Percentiles rank a stretch among this genome's conserved stretches.
Evolutionary conservation across 495 filamentous ascomycete genomes (phyloP).

Genomic region (Trichocladium uniseriatum): DNA sequence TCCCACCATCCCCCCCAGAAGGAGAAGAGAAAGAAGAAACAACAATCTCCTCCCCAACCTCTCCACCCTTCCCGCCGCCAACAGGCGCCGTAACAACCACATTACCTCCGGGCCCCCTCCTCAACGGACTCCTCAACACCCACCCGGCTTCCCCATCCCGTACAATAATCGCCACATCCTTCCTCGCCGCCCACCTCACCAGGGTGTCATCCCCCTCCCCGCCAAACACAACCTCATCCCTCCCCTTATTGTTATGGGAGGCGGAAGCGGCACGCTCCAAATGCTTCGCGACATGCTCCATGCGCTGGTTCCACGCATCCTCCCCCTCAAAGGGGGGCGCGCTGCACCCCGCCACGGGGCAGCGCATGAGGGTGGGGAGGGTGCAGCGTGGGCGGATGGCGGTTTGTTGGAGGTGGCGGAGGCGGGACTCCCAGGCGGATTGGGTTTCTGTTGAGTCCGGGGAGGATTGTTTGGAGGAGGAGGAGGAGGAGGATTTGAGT

Average conservation of each 20-base stretch:
- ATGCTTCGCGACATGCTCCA: constrained; percentile 88
- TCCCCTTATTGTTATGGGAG: neutral
- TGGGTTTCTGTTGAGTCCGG: neutral
- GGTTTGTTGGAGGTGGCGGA: constrained; percentile 44
- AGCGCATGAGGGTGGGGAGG: constrained; percentile 53
- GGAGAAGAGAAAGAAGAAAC: neutral
- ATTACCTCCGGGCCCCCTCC: constrained; percentile 1
- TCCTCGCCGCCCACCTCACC: constrained; percentile 37
- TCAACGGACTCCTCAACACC: constrained; percentile 11
- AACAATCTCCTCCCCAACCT: neutral
- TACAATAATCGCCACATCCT: constrained; percentile 33
- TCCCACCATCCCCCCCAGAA: neutral
- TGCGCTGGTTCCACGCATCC: constrained; percentile 67
- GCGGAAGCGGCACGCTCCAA: constrained; percentile 48
- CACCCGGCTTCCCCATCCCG: neutral
- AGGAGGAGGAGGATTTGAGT: constrained; percentile 17
- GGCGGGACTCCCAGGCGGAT: constrained; percentile 31
- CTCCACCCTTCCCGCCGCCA: neutral
- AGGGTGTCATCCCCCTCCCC: constrained; percentile 30
- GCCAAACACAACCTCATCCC: constrained; percentile 27
- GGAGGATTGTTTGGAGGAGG: constrained; percentile 2
- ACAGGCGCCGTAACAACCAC: constrained; percentile 7
- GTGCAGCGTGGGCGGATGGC: constrained; percentile 53
- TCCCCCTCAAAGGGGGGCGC: constrained; percentile 46
- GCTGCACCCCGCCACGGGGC: constrained; percentile 52